These are phyloP conservation scores for Daedaleopsis sinensis DNA, from an alignment of 768 basidiomycete genomes.

Conservation along the genomic window DNA sequence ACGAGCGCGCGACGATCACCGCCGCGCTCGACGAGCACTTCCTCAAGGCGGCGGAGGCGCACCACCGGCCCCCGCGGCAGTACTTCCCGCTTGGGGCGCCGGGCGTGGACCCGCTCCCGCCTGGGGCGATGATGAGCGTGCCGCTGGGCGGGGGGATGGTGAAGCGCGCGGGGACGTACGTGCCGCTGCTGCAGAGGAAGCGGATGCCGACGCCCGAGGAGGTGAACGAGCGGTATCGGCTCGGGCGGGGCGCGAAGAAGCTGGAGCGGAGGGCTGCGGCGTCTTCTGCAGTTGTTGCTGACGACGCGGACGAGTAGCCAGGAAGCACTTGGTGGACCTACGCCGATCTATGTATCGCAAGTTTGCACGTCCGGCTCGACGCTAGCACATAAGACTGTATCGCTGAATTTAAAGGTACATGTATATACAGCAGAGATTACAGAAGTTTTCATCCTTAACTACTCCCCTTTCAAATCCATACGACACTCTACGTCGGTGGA, in stretches of 20 bases:
- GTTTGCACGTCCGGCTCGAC: background rate
- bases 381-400: slow-evolving; percentile 7
- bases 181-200: slow-evolving; percentile 65
- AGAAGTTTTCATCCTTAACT: background rate
- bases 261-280: slow-evolving; percentile 15
- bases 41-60: slow-evolving; percentile 52
- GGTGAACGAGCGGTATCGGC: slow-evolving; percentile 78
- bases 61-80: slow-evolving; percentile 48
- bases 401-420: slow-evolving; percentile 17
- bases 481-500: background rate
- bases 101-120: slow-evolving; percentile 9
- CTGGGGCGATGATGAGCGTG: slow-evolving; percentile 44
- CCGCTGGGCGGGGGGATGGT: slow-evolving; percentile 75
- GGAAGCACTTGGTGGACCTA: no score
- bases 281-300: background rate
- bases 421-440: slow-evolving; percentile 7
- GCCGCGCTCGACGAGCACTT: slow-evolving; percentile 69
- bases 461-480: slow-evolving; percentile 3
- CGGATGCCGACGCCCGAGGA: slow-evolving; percentile 72
- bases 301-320: slow-evolving; percentile 22
- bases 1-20: slow-evolving; percentile 65
- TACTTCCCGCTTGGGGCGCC: slow-evolving; percentile 39
- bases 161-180: slow-evolving; percentile 63
- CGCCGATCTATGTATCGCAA: no score
- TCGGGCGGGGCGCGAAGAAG: slow-evolving; percentile 60